phyloP scores from a whole-genome alignment of 192 early-diverging fungal genomes.

The Entomortierella beljakovae region DNA sequence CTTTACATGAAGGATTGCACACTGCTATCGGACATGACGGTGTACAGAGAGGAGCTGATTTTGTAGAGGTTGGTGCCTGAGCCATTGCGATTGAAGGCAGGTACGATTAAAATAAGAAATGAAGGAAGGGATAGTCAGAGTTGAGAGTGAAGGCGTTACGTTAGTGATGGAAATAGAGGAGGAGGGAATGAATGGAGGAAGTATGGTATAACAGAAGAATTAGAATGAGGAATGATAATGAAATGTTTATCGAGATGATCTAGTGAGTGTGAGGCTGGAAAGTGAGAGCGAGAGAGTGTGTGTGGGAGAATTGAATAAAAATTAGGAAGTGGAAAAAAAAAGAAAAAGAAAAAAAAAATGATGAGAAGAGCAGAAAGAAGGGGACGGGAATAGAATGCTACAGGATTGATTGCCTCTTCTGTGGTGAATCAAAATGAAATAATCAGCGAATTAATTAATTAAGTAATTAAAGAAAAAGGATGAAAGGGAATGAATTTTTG shows the following conservation, averaged over 20 bases:
- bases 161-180: not conserved
- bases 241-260: not conserved
- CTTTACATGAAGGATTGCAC: conserved; percentile 15
- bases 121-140: not conserved
- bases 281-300: not conserved
- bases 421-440: too few species aligned
- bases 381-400: not conserved
- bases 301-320: too few species aligned
- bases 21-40: conserved; percentile 5
- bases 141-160: not conserved
- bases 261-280: not conserved
- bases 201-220: too few species aligned
- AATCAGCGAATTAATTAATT: too few species aligned
- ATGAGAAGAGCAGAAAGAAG: not conserved
- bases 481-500: not conserved
- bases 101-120: not conserved
- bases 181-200: not conserved
- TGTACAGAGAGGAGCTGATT: not conserved
- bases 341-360: not conserved
- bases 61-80: not conserved
- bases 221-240: not conserved
- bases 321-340: too few species aligned
- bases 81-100: not conserved
- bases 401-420: too few species aligned
- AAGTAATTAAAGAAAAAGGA: not conserved